These are phyloP conservation scores for Aspergillus pseudotamarii DNA, from an alignment of 2,329 filamentous ascomycete species.

Conservation along the genomic window DNA sequence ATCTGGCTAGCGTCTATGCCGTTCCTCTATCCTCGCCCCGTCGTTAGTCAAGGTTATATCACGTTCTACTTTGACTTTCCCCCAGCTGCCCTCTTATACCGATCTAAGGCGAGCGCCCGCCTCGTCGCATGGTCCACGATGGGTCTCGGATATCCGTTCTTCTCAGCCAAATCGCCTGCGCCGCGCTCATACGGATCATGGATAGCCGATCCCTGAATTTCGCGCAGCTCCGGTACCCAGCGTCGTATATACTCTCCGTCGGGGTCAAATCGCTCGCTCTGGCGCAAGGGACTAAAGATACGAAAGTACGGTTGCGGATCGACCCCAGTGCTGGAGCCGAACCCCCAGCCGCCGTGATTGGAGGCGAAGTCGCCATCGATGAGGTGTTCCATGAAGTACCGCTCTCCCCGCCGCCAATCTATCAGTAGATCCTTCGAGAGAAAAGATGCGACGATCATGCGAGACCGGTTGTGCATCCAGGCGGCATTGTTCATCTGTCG, in stretches of 20 bases:
- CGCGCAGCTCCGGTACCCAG: constrained; percentile 77
- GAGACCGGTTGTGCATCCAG: constrained; percentile 83
- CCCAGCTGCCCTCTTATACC: constrained; percentile 65
- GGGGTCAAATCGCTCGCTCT: constrained; percentile 83
- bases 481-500: constrained; percentile 69
- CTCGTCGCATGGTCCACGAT: constrained; percentile 74
- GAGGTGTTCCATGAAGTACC: constrained; percentile 79
- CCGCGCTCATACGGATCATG: constrained; percentile 79
- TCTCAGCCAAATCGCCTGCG: constrained; percentile 60
- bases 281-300: constrained; percentile 82
- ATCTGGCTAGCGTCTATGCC: not conserved
- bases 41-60: too few species aligned
- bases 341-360: constrained; percentile 74
- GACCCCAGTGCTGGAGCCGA: constrained; percentile 69
- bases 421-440: constrained; percentile 77
- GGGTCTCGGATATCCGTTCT: constrained; percentile 70
- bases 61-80: not conserved
- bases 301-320: constrained; percentile 90
- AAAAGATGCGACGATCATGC: constrained; percentile 84
- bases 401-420: constrained; percentile 82
- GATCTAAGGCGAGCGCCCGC: constrained; percentile 67
- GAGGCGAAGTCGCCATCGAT: constrained; percentile 79
- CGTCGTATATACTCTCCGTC: constrained; percentile 77
- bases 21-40: not conserved
- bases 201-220: constrained; percentile 67